Evolutionary conservation across 495 filamentous ascomycete species (phyloP).

Genomic region (Penicillium alfredii): DNA sequence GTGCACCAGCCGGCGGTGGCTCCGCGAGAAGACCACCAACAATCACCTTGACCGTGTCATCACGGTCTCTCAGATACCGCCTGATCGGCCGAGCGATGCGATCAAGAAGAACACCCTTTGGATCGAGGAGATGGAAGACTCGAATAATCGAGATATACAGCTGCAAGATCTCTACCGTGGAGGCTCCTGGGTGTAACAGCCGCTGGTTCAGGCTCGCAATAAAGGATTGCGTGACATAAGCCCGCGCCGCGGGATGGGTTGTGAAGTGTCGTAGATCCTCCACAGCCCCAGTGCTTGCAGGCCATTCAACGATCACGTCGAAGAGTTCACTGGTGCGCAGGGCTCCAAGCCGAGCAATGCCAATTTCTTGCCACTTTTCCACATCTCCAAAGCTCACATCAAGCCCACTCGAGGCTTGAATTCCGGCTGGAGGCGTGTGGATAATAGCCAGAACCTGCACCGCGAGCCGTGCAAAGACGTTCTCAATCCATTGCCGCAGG

Average conservation of each 20-base stretch:
- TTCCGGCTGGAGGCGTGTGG: slow-evolving; percentile 22
- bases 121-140: slow-evolving; percentile 81
- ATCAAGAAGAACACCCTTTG: slow-evolving; percentile 84
- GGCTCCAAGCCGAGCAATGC: slow-evolving; percentile 67
- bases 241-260: slow-evolving; percentile 50
- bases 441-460: slow-evolving; percentile 56
- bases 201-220: slow-evolving; percentile 59
- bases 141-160: slow-evolving; percentile 91
- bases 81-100: slow-evolving; percentile 79
- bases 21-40: slow-evolving; percentile 79
- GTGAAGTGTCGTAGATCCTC: slow-evolving; percentile 66
- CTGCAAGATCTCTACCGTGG: slow-evolving; percentile 81
- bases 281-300: slow-evolving; percentile 69
- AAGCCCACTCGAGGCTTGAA: slow-evolving; percentile 16
- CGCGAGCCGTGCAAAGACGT: slow-evolving; percentile 59
- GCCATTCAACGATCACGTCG: slow-evolving; percentile 83
- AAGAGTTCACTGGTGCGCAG: slow-evolving; percentile 80
- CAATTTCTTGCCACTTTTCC: slow-evolving; percentile 77
- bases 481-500: slow-evolving; percentile 65
- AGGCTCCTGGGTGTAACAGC: slow-evolving; percentile 80
- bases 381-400: slow-evolving; percentile 54
- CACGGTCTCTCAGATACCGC: slow-evolving; percentile 83
- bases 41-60: slow-evolving; percentile 84
- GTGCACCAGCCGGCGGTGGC: slow-evolving; percentile 43
- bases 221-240: slow-evolving; percentile 66